Percentiles rank a stretch among this genome's conserved stretches.
These are phyloP conservation scores for Zizania latifolia DNA, from an alignment of 176 grass and related monocot genomes.

Conservation along the genomic window DNA sequence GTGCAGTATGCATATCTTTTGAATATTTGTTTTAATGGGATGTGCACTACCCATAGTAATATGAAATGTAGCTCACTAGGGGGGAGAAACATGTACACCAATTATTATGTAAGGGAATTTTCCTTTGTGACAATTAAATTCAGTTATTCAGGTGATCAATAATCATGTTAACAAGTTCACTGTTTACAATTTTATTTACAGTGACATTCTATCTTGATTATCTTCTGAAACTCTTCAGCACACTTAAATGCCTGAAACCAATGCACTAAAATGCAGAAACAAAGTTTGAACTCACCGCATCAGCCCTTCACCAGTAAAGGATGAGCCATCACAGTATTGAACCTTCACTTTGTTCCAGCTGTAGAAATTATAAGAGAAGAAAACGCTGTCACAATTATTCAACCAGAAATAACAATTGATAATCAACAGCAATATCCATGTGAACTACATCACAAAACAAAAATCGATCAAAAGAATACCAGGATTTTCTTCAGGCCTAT, in stretches of 20 bases:
- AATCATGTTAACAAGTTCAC: neutral
- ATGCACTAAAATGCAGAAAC: neutral
- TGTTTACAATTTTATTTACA: neutral
- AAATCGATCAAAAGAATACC: slow-evolving; percentile 42
- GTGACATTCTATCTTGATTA: neutral
- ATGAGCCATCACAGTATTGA: slow-evolving; percentile 91
- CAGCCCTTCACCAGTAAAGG: slow-evolving; percentile 70
- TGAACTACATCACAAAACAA: neutral
- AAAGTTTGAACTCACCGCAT: slow-evolving; percentile 53
- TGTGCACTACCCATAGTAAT: neutral
- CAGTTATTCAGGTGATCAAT: neutral
- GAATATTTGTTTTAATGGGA: neutral
- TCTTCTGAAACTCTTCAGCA: neutral
- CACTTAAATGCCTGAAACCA: neutral
- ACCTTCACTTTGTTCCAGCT: slow-evolving; percentile 98
- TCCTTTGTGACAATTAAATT: neutral
- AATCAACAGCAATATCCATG: neutral
- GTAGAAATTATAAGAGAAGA: slow-evolving; percentile 68
- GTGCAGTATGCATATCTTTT: neutral
- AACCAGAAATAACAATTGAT: neutral
- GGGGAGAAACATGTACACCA: neutral
- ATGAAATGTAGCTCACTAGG: neutral
- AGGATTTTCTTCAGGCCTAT: slow-evolving; percentile 76
- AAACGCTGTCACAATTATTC: neutral
- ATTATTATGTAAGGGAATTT: neutral